These are phyloP conservation scores for Myxozyma neotropica DNA, from an alignment of 805 yeast genomes.

Conservation along the genomic window DNA sequence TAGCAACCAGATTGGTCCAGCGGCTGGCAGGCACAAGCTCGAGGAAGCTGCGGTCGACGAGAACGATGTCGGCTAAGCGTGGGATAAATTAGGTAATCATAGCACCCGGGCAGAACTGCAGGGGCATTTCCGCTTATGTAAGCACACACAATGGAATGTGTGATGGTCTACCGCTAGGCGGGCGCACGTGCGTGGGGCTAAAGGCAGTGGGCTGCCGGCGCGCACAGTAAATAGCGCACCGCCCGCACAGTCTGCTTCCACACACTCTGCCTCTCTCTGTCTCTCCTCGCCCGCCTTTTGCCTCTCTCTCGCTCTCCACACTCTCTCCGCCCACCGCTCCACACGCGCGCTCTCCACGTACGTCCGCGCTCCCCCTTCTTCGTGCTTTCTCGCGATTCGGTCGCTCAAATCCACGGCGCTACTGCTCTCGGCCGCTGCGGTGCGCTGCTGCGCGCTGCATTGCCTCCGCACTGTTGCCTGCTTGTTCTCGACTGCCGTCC, in stretches of 20 bases:
- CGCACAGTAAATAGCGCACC: slow-evolving; percentile 21
- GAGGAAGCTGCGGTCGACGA: too few relatives aligned
- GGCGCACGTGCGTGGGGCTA: background rate
- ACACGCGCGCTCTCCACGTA: background rate
- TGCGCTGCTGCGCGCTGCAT: background rate
- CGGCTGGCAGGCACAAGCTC: too few relatives aligned
- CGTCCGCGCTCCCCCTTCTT: slow-evolving; percentile 1
- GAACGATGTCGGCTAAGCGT: too few relatives aligned
- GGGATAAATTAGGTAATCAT: too few relatives aligned
- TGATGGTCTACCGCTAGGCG: slow-evolving; percentile 10
- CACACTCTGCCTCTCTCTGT: slow-evolving; percentile 3
- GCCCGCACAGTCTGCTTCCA: slow-evolving; percentile 22
- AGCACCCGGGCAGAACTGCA: too few relatives aligned
- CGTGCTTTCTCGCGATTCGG: background rate
- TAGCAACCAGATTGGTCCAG: too few relatives aligned
- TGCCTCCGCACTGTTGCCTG: background rate
- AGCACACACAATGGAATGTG: slow-evolving; percentile 7
- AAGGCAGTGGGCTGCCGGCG: slow-evolving; percentile 4
- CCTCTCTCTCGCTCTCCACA: slow-evolving; percentile 6
- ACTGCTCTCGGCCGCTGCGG: too few relatives aligned
- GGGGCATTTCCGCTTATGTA: too few relatives aligned
- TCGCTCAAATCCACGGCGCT: too few relatives aligned
- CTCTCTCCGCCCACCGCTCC: background rate
- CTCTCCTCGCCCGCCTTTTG: background rate
- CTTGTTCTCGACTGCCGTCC: background rate